Conservation (phyloP, 1,284 basidiomycete genomes). For the Ustilago loliicola region DNA sequence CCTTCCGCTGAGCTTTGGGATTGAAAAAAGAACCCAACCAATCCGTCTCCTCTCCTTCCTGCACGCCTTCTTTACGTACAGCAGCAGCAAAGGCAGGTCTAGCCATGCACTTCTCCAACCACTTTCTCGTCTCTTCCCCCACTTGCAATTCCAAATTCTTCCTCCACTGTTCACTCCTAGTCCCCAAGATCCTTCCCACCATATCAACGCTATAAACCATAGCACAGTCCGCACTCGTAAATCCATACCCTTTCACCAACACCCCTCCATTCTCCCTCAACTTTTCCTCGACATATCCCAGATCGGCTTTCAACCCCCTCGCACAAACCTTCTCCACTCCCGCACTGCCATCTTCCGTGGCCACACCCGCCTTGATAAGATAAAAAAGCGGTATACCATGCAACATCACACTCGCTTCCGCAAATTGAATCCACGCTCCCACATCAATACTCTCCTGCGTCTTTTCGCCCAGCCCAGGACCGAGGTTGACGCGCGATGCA, state of each 20-base stretch:
- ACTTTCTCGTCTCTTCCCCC: constrained; percentile 22
- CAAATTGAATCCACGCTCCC: constrained; percentile 40
- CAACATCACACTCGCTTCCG: constrained; percentile 38
- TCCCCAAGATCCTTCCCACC: constrained; percentile 18
- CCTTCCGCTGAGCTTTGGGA: too few species aligned
- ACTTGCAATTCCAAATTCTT: constrained; percentile 20
- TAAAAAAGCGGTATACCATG: constrained; percentile 39
- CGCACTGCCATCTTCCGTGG: constrained; percentile 14
- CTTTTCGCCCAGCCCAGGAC: constrained; percentile 25
- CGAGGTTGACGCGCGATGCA: constrained; percentile 11
- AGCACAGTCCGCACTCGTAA: constrained; percentile 44
- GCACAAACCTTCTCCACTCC: constrained; percentile 33
- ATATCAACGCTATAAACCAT: constrained; percentile 45
- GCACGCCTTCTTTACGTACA: constrained; percentile 24
- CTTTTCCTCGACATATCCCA: constrained; percentile 32
- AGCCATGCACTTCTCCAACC: constrained; percentile 27
- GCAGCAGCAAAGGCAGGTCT: constrained; percentile 35
- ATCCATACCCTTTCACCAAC: constrained; percentile 28
- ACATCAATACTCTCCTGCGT: constrained; percentile 33
- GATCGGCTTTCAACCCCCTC: constrained; percentile 24
- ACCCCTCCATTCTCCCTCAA: constrained; percentile 22
- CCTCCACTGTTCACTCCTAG: constrained; percentile 19
- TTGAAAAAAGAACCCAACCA: constrained; percentile 29
- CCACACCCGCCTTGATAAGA: constrained; percentile 28
- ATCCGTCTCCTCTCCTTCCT: constrained; percentile 16